Evolutionary conservation across 2,329 filamentous ascomycete genomes (phyloP).

Genomic region (Alternaria gansuensis): DNA sequence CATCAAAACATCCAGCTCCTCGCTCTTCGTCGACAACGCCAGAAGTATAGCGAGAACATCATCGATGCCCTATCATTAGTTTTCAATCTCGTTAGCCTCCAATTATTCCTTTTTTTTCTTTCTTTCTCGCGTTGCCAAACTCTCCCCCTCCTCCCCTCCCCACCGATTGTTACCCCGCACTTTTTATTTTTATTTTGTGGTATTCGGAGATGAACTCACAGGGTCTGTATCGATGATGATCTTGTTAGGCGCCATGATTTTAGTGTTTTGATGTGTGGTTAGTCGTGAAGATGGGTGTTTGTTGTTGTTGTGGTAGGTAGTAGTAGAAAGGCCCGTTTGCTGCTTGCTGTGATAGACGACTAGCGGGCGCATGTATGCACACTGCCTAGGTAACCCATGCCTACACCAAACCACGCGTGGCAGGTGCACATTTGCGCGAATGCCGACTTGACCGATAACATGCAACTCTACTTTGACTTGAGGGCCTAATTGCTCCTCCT

Average conservation of each 20-base stretch:
- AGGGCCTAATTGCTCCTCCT: slow-evolving; percentile 8
- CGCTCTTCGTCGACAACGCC: slow-evolving; percentile 79
- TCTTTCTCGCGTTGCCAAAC: background rate
- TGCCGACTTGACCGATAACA: slow-evolving; percentile 30
- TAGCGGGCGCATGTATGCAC: slow-evolving; percentile 19
- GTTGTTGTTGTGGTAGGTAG: slow-evolving; percentile 12
- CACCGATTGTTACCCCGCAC: slow-evolving; percentile 22
- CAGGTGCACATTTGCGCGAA: slow-evolving; percentile 23
- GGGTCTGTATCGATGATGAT: slow-evolving; percentile 98
- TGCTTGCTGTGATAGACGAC: slow-evolving; percentile 25
- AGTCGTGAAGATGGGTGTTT: slow-evolving; percentile 24
- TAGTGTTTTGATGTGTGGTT: background rate
- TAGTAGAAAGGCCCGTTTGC: background rate
- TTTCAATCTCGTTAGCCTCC: slow-evolving; percentile 2
- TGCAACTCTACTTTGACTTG: slow-evolving; percentile 16
- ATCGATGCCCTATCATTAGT: slow-evolving; percentile 75
- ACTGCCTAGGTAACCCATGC: background rate
- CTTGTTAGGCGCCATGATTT: slow-evolving; percentile 57
- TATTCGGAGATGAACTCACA: slow-evolving; percentile 58
- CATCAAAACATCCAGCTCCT: slow-evolving; percentile 86
- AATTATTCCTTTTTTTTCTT: too few species aligned
- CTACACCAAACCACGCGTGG: slow-evolving; percentile 26
- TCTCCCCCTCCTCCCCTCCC: background rate
- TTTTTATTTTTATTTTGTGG: background rate
- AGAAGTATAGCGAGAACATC: slow-evolving; percentile 89